These are phyloP conservation scores for Pythium volutum DNA, from an alignment of 352 stramenopile genomes.

Conservation along the genomic window DNA sequence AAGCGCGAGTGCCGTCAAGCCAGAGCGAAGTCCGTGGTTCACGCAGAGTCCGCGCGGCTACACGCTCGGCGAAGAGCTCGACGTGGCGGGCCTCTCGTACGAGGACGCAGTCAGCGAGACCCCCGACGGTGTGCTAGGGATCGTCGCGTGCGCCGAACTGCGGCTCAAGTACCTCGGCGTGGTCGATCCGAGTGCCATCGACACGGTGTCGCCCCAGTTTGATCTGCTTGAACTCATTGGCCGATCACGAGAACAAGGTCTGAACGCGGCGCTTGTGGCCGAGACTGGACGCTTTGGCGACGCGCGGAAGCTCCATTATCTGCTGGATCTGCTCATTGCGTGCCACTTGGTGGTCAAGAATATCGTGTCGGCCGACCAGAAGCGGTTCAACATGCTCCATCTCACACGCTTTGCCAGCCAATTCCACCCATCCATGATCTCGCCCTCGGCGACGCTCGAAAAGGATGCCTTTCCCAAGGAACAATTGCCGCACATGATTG, in stretches of 20 bases:
- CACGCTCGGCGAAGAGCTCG: constrained; percentile 54
- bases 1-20: constrained; percentile 25
- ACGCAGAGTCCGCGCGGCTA: constrained; percentile 65
- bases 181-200: constrained; percentile 44
- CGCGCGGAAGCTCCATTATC: constrained; percentile 73
- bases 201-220: constrained; percentile 66
- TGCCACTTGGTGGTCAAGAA: constrained; percentile 67
- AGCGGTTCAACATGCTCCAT: constrained; percentile 82
- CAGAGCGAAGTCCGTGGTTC: constrained; percentile 38
- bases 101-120: constrained; percentile 51
- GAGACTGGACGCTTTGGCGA: constrained; percentile 63
- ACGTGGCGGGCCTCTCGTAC: constrained; percentile 47
- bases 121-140: constrained; percentile 48
- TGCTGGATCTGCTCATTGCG: constrained; percentile 75
- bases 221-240: constrained; percentile 81
- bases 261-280: constrained; percentile 59
- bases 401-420: constrained; percentile 55
- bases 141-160: constrained; percentile 67
- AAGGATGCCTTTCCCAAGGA: constrained; percentile 62
- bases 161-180: constrained; percentile 71
- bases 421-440: constrained; percentile 75
- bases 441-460: constrained; percentile 44
- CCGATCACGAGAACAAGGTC: constrained; percentile 45
- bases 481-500: constrained; percentile 53
- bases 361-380: constrained; percentile 62